Conservation (phyloP, 2,329 filamentous ascomycete species). For the Dactylellina cionopaga region DNA sequence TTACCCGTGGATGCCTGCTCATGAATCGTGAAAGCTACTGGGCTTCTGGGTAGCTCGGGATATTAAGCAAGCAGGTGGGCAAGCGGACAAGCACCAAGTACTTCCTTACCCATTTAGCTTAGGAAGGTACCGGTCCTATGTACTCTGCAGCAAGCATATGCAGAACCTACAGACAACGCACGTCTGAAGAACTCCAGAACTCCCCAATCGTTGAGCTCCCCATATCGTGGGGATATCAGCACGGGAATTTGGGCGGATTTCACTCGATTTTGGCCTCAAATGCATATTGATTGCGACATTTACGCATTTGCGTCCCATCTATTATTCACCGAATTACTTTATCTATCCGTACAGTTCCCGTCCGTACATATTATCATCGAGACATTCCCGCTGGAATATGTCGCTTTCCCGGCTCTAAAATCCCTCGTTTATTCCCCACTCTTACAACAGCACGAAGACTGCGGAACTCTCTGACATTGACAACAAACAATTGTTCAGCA, state of each 20-base stretch:
- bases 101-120: not conserved
- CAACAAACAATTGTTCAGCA: constrained; percentile 25
- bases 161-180: constrained; percentile 43
- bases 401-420: constrained; percentile 19
- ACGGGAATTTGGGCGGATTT: not conserved
- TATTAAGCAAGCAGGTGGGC: not conserved
- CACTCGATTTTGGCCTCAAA: not conserved
- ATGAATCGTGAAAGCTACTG: not conserved
- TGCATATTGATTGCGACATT: constrained; percentile 21
- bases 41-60: not conserved
- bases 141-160: constrained; percentile 33
- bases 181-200: constrained; percentile 50
- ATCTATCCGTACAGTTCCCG: constrained; percentile 46
- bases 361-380: constrained; percentile 27
- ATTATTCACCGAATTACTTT: constrained; percentile 23
- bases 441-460: constrained; percentile 2
- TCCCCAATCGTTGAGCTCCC: constrained; percentile 45
- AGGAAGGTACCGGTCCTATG: too few species aligned
- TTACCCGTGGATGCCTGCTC: constrained; percentile 38
- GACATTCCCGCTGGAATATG: constrained; percentile 34
- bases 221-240: not conserved
- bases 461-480: constrained; percentile 40
- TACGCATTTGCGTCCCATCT: constrained; percentile 13
- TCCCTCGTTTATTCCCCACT: constrained; percentile 47
- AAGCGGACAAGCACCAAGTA: not conserved